phyloP scores from a whole-genome alignment of 306 rosid species.

The Myrica gale region DNA sequence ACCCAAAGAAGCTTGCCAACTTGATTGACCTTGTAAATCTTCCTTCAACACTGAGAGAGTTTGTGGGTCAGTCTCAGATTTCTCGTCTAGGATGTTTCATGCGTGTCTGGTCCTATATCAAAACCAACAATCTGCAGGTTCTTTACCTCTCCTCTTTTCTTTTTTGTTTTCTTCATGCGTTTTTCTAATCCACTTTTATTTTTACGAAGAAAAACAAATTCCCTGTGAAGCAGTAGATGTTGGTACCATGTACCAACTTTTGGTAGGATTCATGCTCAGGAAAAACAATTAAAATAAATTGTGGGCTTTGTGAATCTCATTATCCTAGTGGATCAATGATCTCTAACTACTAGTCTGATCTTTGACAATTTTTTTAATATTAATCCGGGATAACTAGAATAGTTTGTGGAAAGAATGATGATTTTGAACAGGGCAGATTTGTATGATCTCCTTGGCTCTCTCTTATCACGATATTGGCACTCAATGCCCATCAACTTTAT shows the following conservation, averaged over 20 bases:
- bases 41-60: slow-evolving; percentile 69
- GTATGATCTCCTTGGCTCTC: neutral
- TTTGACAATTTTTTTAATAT: neutral
- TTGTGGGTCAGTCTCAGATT: slow-evolving; percentile 81
- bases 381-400: neutral
- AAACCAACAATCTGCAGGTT: slow-evolving; percentile 85
- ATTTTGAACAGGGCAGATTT: neutral
- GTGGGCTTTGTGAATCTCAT: no score
- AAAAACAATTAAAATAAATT: no score
- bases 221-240: neutral
- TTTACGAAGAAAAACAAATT: neutral
- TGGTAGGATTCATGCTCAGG: no score
- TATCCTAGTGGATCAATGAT: no score
- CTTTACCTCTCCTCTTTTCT: no score
- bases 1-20: slow-evolving; percentile 87
- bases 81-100: slow-evolving; percentile 76
- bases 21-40: slow-evolving; percentile 89
- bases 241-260: no score
- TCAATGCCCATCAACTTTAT: neutral
- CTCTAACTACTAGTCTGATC: no score
- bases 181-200: neutral
- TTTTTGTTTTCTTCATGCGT: neutral
- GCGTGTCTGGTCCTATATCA: slow-evolving; percentile 84
- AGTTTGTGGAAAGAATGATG: neutral
- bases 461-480: neutral